Conservation (phyloP, 2,329 filamentous ascomycete species). For the Cladosporium sp. region DNA sequence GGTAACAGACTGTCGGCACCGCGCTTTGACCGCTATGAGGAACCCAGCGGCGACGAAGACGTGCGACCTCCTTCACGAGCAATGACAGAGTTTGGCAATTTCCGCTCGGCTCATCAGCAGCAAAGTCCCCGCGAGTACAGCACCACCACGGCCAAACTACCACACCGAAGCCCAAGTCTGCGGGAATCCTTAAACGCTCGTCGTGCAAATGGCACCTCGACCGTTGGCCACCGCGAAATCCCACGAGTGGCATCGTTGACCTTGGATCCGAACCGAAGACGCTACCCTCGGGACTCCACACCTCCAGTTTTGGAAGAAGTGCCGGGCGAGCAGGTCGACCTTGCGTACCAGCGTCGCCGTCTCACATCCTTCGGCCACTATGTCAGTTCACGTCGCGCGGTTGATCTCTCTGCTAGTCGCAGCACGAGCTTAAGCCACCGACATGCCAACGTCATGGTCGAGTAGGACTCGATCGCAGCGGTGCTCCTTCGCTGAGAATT, state of each 20-base stretch:
- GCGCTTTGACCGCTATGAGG: conserved; percentile 34
- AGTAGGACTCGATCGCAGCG: conserved; percentile 20
- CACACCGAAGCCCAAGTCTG: conserved; percentile 24
- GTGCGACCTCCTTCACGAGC: conserved; percentile 52
- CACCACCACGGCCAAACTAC: not conserved
- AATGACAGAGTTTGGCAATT: conserved; percentile 47
- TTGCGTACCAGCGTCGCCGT: conserved; percentile 10
- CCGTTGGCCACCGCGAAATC: conserved; percentile 23
- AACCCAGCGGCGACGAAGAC: conserved; percentile 41
- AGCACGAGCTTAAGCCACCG: conserved; percentile 14
- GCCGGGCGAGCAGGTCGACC: not conserved
- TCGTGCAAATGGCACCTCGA: conserved; percentile 25
- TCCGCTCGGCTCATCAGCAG: conserved; percentile 9
- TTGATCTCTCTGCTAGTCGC: conserved; percentile 1
- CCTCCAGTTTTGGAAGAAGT: conserved; percentile 28
- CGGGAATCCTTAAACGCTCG: conserved; percentile 28
- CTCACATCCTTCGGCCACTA: conserved; percentile 3
- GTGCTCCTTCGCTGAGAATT: conserved; percentile 6
- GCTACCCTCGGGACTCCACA: conserved; percentile 24
- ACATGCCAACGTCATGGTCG: conserved; percentile 14
- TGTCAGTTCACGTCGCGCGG: conserved; percentile 7
- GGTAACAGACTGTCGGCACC: conserved; percentile 43
- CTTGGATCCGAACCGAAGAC: conserved; percentile 22
- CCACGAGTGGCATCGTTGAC: conserved; percentile 26
- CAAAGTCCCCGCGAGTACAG: conserved; percentile 18